Percentiles rank a stretch among this genome's conserved stretches.
Conservation (phyloP, 768 basidiomycete genomes). For the Phlebiopsis flavidoalba region DNA sequence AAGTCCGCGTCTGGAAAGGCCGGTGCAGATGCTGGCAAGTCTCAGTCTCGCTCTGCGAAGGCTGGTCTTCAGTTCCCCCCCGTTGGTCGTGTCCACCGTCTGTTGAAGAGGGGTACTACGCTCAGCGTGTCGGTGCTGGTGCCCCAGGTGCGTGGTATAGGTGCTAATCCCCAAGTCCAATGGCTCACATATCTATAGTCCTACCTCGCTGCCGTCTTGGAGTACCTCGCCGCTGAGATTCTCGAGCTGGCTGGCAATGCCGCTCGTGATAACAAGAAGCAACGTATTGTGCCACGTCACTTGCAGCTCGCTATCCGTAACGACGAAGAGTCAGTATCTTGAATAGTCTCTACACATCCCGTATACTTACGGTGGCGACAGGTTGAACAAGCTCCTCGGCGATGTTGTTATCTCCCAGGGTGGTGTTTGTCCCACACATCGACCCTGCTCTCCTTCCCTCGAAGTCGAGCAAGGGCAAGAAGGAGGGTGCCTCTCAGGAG, state of each 20-base stretch:
- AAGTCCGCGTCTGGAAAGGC: conserved; percentile 43
- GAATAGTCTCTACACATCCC: not conserved
- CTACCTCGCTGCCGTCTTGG: conserved; percentile 80
- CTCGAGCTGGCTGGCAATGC: conserved; percentile 80
- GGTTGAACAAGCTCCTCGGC: conserved; percentile 52
- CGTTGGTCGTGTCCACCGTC: conserved; percentile 78
- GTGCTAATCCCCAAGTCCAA: not conserved
- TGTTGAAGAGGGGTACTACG: conserved; percentile 70
- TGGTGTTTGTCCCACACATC: conserved; percentile 64
- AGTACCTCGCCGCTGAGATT: conserved; percentile 85
- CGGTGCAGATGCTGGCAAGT: conserved; percentile 46
- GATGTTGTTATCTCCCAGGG: conserved; percentile 71
- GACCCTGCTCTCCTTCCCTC: conserved; percentile 43
- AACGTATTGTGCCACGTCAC: conserved; percentile 77
- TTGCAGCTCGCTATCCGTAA: conserved; percentile 72
- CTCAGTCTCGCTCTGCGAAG: conserved; percentile 62
- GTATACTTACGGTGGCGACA: conserved; percentile 17
- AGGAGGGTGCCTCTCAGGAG: conserved; percentile 43
- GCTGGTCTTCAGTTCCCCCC: conserved; percentile 68
- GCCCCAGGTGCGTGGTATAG: conserved; percentile 48
- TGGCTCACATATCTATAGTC: conserved; percentile 35
- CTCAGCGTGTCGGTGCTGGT: conserved; percentile 63
- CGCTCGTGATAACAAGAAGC: conserved; percentile 78
- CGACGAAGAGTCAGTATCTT: conserved; percentile 56
- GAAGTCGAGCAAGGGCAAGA: conserved; percentile 42